phyloP scores from a whole-genome alignment of 768 basidiomycete genomes.

The Lactarius sp. region DNA sequence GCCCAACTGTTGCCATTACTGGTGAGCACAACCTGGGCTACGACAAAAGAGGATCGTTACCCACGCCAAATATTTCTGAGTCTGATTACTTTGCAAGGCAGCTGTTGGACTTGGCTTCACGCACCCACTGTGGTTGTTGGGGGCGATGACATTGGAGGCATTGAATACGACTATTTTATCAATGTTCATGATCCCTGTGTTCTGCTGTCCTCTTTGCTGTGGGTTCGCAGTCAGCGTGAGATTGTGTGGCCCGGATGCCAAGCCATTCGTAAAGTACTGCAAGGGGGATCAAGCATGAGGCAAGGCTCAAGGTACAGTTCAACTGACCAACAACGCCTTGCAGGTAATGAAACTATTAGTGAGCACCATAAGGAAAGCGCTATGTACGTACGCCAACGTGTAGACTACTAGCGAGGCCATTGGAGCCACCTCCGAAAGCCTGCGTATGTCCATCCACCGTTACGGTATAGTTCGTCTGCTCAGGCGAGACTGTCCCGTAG shows the following conservation, averaged over 20 bases:
- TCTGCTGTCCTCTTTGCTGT: background rate
- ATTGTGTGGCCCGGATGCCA: conserved; percentile 38
- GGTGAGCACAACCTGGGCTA: background rate
- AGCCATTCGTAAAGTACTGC: conserved; percentile 40
- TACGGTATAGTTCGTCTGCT: conserved; percentile 45
- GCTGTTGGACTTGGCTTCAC: background rate
- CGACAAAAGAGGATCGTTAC: background rate
- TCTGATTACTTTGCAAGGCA: background rate
- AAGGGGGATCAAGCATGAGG: background rate
- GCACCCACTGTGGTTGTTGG: background rate
- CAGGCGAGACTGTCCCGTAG: conserved; percentile 49
- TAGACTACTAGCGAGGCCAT: conserved; percentile 34
- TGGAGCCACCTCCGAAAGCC: conserved; percentile 36
- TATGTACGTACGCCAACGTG: conserved; percentile 32
- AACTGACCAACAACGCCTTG: conserved; percentile 30
- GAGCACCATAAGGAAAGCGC: background rate
- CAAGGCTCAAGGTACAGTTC: background rate
- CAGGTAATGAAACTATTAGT: background rate
- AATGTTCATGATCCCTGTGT: conserved; percentile 13
- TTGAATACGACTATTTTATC: conserved; percentile 15
- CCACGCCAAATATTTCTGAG: background rate
- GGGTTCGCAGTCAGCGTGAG: conserved; percentile 37
- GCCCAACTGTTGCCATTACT: background rate
- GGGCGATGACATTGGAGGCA: background rate
- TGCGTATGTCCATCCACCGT: conserved; percentile 39